Evolutionary conservation across 176 grass and related monocot genomes (phyloP), one percentile per base, ranked within the genome.

Genomic region (Triticum urartu): DNA sequence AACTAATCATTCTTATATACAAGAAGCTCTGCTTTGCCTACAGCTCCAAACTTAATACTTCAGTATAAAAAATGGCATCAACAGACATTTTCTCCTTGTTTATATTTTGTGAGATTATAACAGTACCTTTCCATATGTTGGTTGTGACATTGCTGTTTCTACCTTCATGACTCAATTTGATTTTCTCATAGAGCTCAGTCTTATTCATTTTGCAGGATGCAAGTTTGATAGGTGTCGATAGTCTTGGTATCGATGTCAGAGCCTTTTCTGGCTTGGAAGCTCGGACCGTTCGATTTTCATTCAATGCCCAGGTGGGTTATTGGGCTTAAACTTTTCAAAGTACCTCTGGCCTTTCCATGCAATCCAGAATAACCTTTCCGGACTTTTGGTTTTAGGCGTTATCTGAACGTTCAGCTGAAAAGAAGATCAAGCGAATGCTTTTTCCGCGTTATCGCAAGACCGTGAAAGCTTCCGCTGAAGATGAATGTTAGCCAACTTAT

Each of bases 391-490:
- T 86, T 65, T 85, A 99, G 97, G 94, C 89, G 11, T 84, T 85
- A 3, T 94, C 90, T 54, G 92, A 94, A 88, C 95, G 86, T 76
- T 90, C 92, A 32, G 94, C 94, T 64, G 90, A 96, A 87, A 96
- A 92, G 85, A 99, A 99, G 87, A 99, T 96, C 72, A 96, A 86
- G 34, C 79, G 92, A 65, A 96, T 99, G 94, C 89, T 96, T 91
- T 99, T 93, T 35, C 86, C 90, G 0, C 87, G 87, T 9, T 81
- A 83, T 39, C 88, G 86, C 11, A 99, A 99, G 85, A 77, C 34
- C 2, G 22, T 61, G 66, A 91, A 87, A 94, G 34, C 80, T 84
- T 66, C 88, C 7, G 25, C 54, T 72, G 92, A 88, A 91, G 92
- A 85, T 75, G 81, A 82, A 48, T 90, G 80, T 33, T 91, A 67